phyloP scores from a whole-genome alignment of 2,329 filamentous ascomycete species.

The Neofusicoccum kwambonambiense region DNA sequence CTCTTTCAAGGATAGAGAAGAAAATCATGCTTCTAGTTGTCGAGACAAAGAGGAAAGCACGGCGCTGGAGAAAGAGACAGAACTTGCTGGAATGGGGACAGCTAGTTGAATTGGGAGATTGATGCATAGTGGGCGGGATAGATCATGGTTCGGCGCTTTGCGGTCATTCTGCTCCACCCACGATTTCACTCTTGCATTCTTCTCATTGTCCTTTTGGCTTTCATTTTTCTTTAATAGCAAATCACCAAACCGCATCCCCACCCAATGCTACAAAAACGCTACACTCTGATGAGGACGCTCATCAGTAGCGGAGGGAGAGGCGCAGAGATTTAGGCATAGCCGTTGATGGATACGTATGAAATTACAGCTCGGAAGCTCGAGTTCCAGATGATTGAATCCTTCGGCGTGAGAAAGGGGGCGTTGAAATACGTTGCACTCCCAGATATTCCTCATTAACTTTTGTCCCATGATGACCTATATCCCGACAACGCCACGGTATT shows the following conservation, averaged over 20 bases:
- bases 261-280: background rate
- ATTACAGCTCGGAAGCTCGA: background rate
- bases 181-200: background rate
- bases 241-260: background rate
- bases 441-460: background rate
- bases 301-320: background rate
- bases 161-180: constrained; percentile 5
- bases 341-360: background rate
- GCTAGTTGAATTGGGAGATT: constrained; percentile 3
- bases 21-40: constrained; percentile 39
- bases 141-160: constrained; percentile 18
- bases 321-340: background rate
- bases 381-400: background rate
- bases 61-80: background rate
- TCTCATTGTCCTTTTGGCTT: constrained; percentile 4
- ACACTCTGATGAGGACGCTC: background rate
- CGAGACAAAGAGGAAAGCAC: background rate
- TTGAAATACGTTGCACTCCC: background rate
- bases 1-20: constrained; percentile 51
- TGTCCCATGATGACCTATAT: background rate
- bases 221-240: background rate
- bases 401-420: background rate
- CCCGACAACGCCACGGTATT: background rate
- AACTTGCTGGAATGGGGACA: background rate
- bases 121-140: constrained; percentile 17